These are phyloP conservation scores for Aspergillus japonicus DNA, from an alignment of 2,329 filamentous ascomycete genomes.

Conservation along the genomic window DNA sequence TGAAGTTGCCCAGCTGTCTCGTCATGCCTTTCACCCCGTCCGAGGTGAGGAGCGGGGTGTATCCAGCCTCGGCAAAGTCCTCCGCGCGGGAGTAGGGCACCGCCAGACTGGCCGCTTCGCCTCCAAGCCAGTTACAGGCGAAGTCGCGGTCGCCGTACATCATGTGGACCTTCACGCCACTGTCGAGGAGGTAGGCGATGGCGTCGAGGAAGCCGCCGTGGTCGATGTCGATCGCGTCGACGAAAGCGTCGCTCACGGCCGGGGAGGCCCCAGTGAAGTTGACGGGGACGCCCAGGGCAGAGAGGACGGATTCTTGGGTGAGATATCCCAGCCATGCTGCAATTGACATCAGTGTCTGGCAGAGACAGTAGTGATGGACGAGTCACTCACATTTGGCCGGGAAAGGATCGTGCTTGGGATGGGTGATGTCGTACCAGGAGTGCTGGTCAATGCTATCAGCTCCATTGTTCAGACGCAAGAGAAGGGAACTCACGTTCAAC, in stretches of 20 bases:
- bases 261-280: conserved; percentile 51
- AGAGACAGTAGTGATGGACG: too few relatives aligned
- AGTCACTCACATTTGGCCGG: not conserved
- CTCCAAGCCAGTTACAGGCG: conserved; percentile 55
- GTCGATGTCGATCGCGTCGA: conserved; percentile 37
- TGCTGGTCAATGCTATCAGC: not conserved
- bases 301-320: conserved; percentile 53
- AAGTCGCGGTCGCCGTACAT: conserved; percentile 58
- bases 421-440: conserved; percentile 4
- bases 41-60: conserved; percentile 27
- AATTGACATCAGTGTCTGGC: not conserved
- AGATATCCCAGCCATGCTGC: conserved; percentile 41
- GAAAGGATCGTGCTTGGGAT: not conserved
- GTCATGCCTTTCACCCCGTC: conserved; percentile 30
- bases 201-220: conserved; percentile 21
- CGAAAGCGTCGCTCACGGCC: conserved; percentile 47
- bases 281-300: conserved; percentile 55
- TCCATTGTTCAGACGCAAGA: too few relatives aligned
- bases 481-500: not conserved
- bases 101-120: conserved; percentile 49
- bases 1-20: conserved; percentile 34
- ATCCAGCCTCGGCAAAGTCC: conserved; percentile 25
- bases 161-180: conserved; percentile 53
- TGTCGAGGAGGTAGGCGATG: conserved; percentile 49
- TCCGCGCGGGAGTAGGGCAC: conserved; percentile 43